phyloP scores from a whole-genome alignment of 225 moss, liverwort and hornwort species.

The Takakia lepidozioides region DNA sequence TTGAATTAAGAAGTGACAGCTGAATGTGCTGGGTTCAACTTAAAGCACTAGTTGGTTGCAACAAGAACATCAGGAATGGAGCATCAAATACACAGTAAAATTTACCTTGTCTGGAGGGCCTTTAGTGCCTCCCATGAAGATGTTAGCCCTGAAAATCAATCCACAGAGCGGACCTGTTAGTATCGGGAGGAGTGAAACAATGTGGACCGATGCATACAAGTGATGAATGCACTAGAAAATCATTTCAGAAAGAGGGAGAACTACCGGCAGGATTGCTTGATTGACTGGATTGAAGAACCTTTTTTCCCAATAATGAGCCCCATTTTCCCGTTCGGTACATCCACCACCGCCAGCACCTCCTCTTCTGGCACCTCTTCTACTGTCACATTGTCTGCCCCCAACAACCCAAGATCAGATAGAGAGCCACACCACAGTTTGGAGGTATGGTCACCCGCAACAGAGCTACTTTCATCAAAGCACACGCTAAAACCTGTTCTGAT shows the following conservation, averaged over 20 bases:
- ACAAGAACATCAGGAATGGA: too few species aligned
- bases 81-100: neutral
- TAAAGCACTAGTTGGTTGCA: too few species aligned
- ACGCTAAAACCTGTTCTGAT: too few species aligned
- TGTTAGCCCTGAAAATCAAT: slow-evolving; percentile 57
- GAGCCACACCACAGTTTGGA: too few species aligned
- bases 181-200: slow-evolving; percentile 1
- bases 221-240: neutral
- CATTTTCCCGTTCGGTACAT: slow-evolving; percentile 76
- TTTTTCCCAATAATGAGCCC: slow-evolving; percentile 83
- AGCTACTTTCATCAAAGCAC: too few species aligned
- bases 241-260: neutral
- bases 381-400: too few species aligned
- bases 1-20: too few species aligned
- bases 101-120: slow-evolving; percentile 89
- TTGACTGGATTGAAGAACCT: slow-evolving; percentile 79
- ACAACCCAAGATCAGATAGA: slow-evolving; percentile 2
- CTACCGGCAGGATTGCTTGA: slow-evolving; percentile 85
- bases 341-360: slow-evolving; percentile 73
- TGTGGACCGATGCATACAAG: neutral
- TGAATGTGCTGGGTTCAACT: too few species aligned
- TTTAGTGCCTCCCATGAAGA: slow-evolving; percentile 80
- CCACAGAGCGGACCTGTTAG: neutral
- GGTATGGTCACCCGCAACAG: too few species aligned
- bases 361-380: slow-evolving; percentile 33